phyloP scores from a whole-genome alignment of 441 rosid species.

The Pelargonium cotyledonis region DNA sequence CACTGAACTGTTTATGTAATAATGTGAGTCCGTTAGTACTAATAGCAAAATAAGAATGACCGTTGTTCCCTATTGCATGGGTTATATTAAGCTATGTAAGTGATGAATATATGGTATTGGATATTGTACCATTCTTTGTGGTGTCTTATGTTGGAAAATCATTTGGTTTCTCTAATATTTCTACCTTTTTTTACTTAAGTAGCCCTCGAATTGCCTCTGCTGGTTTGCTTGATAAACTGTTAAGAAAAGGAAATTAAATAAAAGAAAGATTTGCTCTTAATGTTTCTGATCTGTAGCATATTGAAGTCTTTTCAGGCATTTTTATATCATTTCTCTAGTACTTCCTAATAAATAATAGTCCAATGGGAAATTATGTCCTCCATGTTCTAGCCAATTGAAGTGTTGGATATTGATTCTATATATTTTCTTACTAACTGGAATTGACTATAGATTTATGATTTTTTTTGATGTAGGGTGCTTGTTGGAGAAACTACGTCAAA shows the following conservation, averaged over 20 bases:
- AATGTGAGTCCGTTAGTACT: conserved; percentile 27
- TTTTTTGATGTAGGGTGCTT: background rate
- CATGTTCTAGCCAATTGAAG: background rate
- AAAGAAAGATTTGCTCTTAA: background rate
- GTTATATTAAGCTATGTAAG: too few relatives aligned
- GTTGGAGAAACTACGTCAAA: background rate
- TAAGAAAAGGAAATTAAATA: background rate
- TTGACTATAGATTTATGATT: background rate
- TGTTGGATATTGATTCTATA: background rate
- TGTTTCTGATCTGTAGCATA: background rate
- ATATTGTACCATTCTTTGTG: background rate
- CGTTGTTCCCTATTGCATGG: too few relatives aligned
- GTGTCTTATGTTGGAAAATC: background rate
- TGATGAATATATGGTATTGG: background rate
- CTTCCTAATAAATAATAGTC: background rate
- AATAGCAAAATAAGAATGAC: background rate
- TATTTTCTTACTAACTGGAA: background rate
- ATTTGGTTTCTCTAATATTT: too few relatives aligned
- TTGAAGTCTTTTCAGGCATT: background rate
- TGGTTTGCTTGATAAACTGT: too few relatives aligned
- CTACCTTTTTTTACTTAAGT: too few relatives aligned
- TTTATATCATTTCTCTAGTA: too few relatives aligned
- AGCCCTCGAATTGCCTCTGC: too few relatives aligned
- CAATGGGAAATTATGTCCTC: background rate
- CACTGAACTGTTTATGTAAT: conserved; percentile 67